Base-by-base conservation (phyloP, 192 early-diverging fungal genomes). In the Linnemannia elongata region DNA sequence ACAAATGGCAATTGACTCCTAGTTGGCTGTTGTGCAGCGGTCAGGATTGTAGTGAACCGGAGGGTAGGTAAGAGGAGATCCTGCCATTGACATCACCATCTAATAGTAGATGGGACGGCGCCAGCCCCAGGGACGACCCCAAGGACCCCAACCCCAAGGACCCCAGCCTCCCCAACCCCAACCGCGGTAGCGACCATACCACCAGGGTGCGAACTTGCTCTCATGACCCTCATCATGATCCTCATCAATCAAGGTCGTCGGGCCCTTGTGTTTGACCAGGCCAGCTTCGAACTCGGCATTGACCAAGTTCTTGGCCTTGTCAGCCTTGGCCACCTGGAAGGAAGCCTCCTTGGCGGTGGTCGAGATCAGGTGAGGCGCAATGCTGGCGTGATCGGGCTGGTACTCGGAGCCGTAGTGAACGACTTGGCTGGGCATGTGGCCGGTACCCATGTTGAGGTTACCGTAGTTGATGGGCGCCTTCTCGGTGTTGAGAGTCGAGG, bases 371-470 rank as follows among this genome's bases (percentile, higher is more conserved):
- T 63, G 33, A 15, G 84, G 84, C 1, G 84, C 54, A n/a, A 87
- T 78, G 47, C 77, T 73, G 5, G 68, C 84, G 22, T 75, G 84
- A 42, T 80, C 75, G 45, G 84, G 84, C 27, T 87, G 84, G 38
- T 87, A 68, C 76, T 87, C 84, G 6, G 76, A 78, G 38, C 84
- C 84, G 35, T 81, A 87, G 47, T 87, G 84, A 18, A 77, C 79
- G 22, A 87, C 35, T 36, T 87, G 84, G 33, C 57, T 81, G 55
- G 84, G 84, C 84, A 81, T 77, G 75, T 81, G 73, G 27, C 84
- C 84, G 2, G 84, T 87, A 1, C 84, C 84, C 76, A 60, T 47
- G 47, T 87, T 87, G 54, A 87, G 68, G 66, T 87, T 87, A 2
- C 84, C 84, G 52, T 81, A 87, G 72, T 87, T 87, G 79, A 81